Evolutionary conservation across 495 filamentous ascomycete species (phyloP).

Genomic region (Penicillium pulvis): DNA sequence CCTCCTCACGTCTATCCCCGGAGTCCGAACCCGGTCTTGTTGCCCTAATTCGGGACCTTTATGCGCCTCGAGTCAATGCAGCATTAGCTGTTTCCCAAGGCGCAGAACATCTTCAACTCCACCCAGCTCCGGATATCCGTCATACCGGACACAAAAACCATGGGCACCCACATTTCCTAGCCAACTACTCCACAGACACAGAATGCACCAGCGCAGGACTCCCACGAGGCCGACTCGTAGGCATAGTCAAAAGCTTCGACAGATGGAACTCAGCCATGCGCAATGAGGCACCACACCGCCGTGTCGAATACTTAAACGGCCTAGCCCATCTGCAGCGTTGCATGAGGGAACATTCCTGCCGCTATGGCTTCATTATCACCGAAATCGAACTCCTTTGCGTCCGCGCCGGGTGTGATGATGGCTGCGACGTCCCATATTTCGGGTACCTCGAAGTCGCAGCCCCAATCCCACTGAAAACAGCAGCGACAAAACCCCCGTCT

Average conservation of each 20-base stretch:
- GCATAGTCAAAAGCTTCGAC: slow-evolving; percentile 85
- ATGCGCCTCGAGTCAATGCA: slow-evolving; percentile 77
- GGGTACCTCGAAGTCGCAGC: slow-evolving; percentile 78
- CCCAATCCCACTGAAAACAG: slow-evolving; percentile 55
- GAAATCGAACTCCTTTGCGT: slow-evolving; percentile 93
- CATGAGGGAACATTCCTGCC: slow-evolving; percentile 90
- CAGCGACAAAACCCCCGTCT: slow-evolving; percentile 7
- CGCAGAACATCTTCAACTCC: slow-evolving; percentile 58
- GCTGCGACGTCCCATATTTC: slow-evolving; percentile 73
- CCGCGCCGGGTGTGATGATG: slow-evolving; percentile 69
- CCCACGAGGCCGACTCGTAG: slow-evolving; percentile 78
- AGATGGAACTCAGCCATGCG: slow-evolving; percentile 95
- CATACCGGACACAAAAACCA: slow-evolving; percentile 51
- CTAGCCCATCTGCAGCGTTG: slow-evolving; percentile 80
- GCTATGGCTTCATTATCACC: slow-evolving; percentile 93
- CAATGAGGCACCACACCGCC: slow-evolving; percentile 72
- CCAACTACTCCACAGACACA: slow-evolving; percentile 70
- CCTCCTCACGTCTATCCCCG: slow-evolving; percentile 59
- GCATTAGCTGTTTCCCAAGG: slow-evolving; percentile 71
- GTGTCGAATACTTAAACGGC: slow-evolving; percentile 82
- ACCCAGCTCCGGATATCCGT: slow-evolving; percentile 56
- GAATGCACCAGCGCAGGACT: slow-evolving; percentile 72
- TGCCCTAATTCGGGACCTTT: slow-evolving; percentile 66
- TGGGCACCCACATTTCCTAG: slow-evolving; percentile 62
- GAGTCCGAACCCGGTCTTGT: slow-evolving; percentile 74